Evolutionary conservation across 2,329 filamentous ascomycete species (phyloP), one percentile per base, ranked within the genome.

Genomic region (Dactylellina drechsleri): DNA sequence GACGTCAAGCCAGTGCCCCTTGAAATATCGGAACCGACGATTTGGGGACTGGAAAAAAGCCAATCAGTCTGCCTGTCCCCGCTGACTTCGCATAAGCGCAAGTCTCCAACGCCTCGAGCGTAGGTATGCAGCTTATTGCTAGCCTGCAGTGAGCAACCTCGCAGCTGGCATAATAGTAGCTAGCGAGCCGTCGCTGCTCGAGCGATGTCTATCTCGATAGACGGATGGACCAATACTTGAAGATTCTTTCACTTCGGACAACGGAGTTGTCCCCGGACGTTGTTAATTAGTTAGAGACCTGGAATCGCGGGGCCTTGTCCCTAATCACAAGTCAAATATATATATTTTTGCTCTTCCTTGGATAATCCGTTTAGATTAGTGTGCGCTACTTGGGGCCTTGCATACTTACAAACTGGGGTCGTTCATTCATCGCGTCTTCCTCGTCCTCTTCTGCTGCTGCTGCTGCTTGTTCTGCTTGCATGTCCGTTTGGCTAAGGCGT

Each of bases 1-100:
- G 57, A 70, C 61, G 50, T 26, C 50, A 20, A 28, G 59, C 57
- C 61, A 60, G 50, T 59, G 3, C 43, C 53, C 58, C 66, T 59
- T 40, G 20, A 65, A 59, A 59, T 41, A 12, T 59, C 66, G 59
- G 66, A 71, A 64, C 59, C 59, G 66, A 71, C 49, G 36, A 53
- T 56, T 28, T 45, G 52, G 47, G 58, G 57, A 18, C 18, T 41
- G 26, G 31, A 12, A 53, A 43, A 52, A 53, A 65, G 66, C 66
- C 66, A 71, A 71, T 59, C 52, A 47, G 47, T 64, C 59, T 26
- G 65, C 65, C 56, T 61, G 53, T 12, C 31, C 47, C 40, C 2
- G 45, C 2, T 56, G 53, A 12, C 18, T 28, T 5, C 54, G 53
- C 41, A 49, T 57, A 47, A 47, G 50, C 28, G 45, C 59, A 56